A percentile compares a stretch with the other conserved stretches of the same genome.
These are phyloP conservation scores for Globisporangium cylindrosporum DNA, from an alignment of 352 stramenopile species.

Conservation along the genomic window DNA sequence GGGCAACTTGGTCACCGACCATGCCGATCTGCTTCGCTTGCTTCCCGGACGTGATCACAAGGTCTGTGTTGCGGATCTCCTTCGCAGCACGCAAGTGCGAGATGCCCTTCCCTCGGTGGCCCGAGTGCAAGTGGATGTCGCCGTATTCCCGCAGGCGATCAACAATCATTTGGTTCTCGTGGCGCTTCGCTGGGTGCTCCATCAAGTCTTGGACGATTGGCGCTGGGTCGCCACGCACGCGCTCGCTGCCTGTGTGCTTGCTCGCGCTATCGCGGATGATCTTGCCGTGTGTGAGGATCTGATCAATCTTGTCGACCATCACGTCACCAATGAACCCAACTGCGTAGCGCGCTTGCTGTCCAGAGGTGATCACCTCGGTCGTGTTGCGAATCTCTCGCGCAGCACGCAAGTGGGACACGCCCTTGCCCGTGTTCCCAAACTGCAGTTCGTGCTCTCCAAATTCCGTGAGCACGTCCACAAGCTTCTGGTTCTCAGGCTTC, in stretches of 20 bases:
- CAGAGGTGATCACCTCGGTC: slow-evolving; percentile 48
- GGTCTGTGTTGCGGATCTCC: slow-evolving; percentile 54
- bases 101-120: slow-evolving; percentile 64
- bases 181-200: slow-evolving; percentile 45
- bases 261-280: slow-evolving; percentile 46
- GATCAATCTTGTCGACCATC: slow-evolving; percentile 76
- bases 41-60: slow-evolving; percentile 41
- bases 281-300: slow-evolving; percentile 65
- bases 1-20: slow-evolving; percentile 50
- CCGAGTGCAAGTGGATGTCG: slow-evolving; percentile 64
- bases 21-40: slow-evolving; percentile 60
- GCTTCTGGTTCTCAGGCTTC: slow-evolving; percentile 53
- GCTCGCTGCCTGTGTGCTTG: slow-evolving; percentile 23
- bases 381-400: slow-evolving; percentile 60
- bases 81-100: slow-evolving; percentile 68
- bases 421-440: slow-evolving; percentile 69
- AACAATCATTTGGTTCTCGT: slow-evolving; percentile 71
- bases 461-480: slow-evolving; percentile 61
- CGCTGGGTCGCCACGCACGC: slow-evolving; percentile 42
- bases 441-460: slow-evolving; percentile 74
- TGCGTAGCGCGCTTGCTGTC: slow-evolving; percentile 34
- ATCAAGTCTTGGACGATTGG: slow-evolving; percentile 73
- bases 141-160: slow-evolving; percentile 67
- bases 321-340: slow-evolving; percentile 64
- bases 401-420: slow-evolving; percentile 60